Base-by-base conservation (phyloP, 768 basidiomycete genomes). In the Tylopilus plumbeoviolaceoides region DNA sequence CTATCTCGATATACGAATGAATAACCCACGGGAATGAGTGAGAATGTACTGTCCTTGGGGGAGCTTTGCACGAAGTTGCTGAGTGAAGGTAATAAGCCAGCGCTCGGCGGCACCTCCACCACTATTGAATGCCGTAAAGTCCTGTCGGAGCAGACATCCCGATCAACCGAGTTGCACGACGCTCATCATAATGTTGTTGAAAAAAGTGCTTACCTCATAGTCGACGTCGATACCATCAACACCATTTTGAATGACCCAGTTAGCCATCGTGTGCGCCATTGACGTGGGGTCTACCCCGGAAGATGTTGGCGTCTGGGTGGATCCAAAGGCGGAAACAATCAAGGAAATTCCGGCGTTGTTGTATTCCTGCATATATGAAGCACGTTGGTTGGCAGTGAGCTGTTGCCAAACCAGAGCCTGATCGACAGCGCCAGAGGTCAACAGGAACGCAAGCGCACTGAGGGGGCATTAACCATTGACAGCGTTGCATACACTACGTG, bases 261-360 rank as follows among this genome's bases (percentile, higher is more conserved):
- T 61, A 7, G 77, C 78, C 61, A 81, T 69, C 7, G 66, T 69
- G 55, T 73, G 70, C 1, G 79, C 79, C 7, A 66, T 66, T 30
- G 44, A 47, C 36, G 70, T 67, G 2, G 79, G 70, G 53, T 79
- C 69, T 4, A 60, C 61, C 23, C 73, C 74, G 5, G 64, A 62
- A 2, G 73, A 67, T 6, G 78, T 80, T 6, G 79, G 79, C 1
- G 67, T 64, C 47, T 69, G 59, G 4, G 65, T 67, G 11, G 78
- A 72, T 5, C 79, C 79, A 56, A 84, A 84, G 4, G 71, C 73
- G 40, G 80, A 79, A 5, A 84, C 82, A 47, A 85, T 74, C 43
- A 85, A 59, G 17, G 76, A 78, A 61, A 83, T 82, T 18, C 82
- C 82, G 7, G 81, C 80, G 0, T 75, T 72, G 20, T 70, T 71